Conservation (phyloP, 345 rosid genomes). For the Abelmoschus esculentus region DNA sequence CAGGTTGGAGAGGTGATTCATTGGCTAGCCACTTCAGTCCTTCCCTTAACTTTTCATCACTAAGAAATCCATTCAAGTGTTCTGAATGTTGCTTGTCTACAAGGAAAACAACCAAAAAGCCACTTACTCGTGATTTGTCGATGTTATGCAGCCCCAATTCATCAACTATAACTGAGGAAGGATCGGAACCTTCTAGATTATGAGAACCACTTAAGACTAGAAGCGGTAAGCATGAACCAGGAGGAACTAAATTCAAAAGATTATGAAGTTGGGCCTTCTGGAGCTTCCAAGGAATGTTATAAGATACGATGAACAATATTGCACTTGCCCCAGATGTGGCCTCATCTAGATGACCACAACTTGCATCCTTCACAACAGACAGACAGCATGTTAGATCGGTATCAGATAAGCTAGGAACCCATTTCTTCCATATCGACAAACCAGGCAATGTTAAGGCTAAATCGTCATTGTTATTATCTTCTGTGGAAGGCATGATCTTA, state of each 20-base stretch:
- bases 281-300: slow-evolving; percentile 49
- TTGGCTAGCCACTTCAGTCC: slow-evolving; percentile 85
- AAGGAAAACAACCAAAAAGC: slow-evolving; percentile 52
- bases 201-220: slow-evolving; percentile 50
- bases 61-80: slow-evolving; percentile 50
- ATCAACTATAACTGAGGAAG: slow-evolving; percentile 28
- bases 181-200: slow-evolving; percentile 31
- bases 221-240: slow-evolving; percentile 71
- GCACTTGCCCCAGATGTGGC: slow-evolving; percentile 64
- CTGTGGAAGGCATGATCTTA: slow-evolving; percentile 56
- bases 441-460: slow-evolving; percentile 51
- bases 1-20: slow-evolving; percentile 65
- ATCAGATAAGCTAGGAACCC: slow-evolving; percentile 39
- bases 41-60: slow-evolving; percentile 52
- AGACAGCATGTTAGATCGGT: slow-evolving; percentile 48
- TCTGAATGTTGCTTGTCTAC: slow-evolving; percentile 32
- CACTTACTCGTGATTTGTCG: slow-evolving; percentile 54
- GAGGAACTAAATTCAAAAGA: slow-evolving; percentile 50
- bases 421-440: slow-evolving; percentile 77
- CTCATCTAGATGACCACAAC: slow-evolving; percentile 27
- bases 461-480: slow-evolving; percentile 32
- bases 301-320: slow-evolving; percentile 59
- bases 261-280: slow-evolving; percentile 56
- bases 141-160: slow-evolving; percentile 57
- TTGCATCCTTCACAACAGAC: slow-evolving; percentile 55